These are phyloP conservation scores for Aspergillus bertholletiae DNA, from an alignment of 495 filamentous ascomycete genomes.

Conservation along the genomic window DNA sequence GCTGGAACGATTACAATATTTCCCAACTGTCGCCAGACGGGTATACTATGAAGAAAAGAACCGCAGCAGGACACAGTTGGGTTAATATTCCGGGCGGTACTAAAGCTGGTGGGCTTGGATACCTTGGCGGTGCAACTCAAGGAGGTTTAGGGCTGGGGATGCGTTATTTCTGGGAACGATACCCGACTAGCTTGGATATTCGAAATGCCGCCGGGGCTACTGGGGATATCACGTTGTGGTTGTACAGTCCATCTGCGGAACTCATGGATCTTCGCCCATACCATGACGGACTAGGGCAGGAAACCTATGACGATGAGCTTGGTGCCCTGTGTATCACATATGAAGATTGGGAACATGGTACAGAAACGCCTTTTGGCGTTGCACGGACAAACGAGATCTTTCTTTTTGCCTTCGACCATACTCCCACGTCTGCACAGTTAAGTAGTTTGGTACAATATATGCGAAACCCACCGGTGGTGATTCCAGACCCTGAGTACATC, in stretches of 20 bases:
- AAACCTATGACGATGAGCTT: constrained; percentile 44
- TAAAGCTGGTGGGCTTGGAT: constrained; percentile 39
- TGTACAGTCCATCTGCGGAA: constrained; percentile 44
- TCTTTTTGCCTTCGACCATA: constrained; percentile 36
- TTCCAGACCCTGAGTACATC: constrained; percentile 34
- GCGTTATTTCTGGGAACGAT: constrained; percentile 50
- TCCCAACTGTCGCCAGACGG: constrained; percentile 46
- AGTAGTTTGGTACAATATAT: constrained; percentile 25
- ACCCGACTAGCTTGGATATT: constrained; percentile 46
- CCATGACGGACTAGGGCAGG: constrained; percentile 44
- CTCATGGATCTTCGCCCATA: constrained; percentile 46
- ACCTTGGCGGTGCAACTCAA: constrained; percentile 40
- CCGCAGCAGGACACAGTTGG: constrained; percentile 44
- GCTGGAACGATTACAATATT: constrained; percentile 46
- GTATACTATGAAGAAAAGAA: constrained; percentile 48
- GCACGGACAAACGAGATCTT: constrained; percentile 45
- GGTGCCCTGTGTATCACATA: constrained; percentile 52
- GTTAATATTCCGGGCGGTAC: constrained; percentile 47
- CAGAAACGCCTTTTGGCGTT: constrained; percentile 45
- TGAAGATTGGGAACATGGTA: constrained; percentile 47
- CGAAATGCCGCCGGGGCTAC: constrained; percentile 29
- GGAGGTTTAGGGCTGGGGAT: constrained; percentile 47
- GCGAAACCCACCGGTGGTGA: constrained; percentile 35
- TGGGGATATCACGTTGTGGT: constrained; percentile 44
- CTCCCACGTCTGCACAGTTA: constrained; percentile 32